Conservation (phyloP, 495 filamentous ascomycete species). For the Astrothelium macrocarpum region DNA sequence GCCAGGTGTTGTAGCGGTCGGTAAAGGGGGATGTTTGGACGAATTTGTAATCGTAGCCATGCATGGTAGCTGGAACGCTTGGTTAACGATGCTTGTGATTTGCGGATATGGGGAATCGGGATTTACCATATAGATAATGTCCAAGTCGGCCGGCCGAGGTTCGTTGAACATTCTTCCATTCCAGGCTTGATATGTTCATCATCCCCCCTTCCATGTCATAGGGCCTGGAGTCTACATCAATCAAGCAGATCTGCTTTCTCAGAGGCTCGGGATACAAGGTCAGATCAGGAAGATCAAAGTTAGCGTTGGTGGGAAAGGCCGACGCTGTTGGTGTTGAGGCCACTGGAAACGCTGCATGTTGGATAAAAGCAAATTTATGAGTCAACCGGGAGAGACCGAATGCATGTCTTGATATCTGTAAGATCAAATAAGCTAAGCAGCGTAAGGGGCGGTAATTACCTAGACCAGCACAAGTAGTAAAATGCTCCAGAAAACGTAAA, state of each 20-base stretch:
- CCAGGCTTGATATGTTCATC: background rate
- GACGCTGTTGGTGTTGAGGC: background rate
- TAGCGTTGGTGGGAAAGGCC: background rate
- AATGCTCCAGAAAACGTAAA: no score
- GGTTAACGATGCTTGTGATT: background rate
- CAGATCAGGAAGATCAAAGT: background rate
- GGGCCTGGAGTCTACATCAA: background rate
- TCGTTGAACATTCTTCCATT: conserved; percentile 2
- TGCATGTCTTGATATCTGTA: no score
- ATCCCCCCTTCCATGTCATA: conserved; percentile 1
- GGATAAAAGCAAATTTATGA: background rate
- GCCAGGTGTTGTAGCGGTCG: conserved; percentile 38
- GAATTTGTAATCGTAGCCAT: conserved; percentile 47
- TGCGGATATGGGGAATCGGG: background rate
- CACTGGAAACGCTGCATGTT: background rate
- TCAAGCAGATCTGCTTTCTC: background rate
- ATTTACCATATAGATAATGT: conserved; percentile 4
- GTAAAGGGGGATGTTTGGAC: conserved; percentile 28
- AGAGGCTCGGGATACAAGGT: conserved; percentile 1
- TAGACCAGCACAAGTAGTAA: no score
- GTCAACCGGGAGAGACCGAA: no score
- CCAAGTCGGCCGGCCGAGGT: background rate
- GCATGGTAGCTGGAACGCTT: conserved; percentile 33
- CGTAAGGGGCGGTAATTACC: no score
- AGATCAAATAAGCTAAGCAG: no score